Base-by-base conservation (phyloP, 306 rosid species). In the Crataegus laevigata region DNA sequence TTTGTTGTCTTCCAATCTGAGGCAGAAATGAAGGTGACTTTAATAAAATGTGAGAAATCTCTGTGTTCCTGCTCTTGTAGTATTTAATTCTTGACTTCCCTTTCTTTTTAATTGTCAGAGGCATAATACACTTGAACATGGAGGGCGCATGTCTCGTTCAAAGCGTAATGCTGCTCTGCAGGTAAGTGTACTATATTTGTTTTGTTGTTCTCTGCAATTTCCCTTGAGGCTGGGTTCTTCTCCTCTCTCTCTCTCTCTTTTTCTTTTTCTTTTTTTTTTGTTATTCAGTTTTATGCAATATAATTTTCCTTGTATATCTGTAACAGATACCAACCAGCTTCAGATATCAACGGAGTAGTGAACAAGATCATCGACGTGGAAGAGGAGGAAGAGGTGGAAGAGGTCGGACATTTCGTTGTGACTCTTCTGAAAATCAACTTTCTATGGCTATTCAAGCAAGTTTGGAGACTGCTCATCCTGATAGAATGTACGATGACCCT, bases 101-200 rank as follows among this genome's bases (percentile, higher is more conserved):
- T 45, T 24, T 24, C 50, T 75, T 80, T 52, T 79, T 82, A 47
- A 80, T 77, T 74, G 69, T 52, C 86, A 92, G 98, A 88, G 97
- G 82, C 99, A 96, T 66, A 92, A 90, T 81, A 70, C 98, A 74
- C 61, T 79, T 57, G 99, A 96, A 79, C 99, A 96, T 79, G 99
- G 96, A 64, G 99, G 99, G 72, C 89, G 88, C 13, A 87, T 96
- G 94, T 92, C 99, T 81, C 92, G 99, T 64, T 89, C 97, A 1
- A 87, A 89, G 87, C 98, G 98, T 28, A 92, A 90, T 80, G 99
- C 98, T 73, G 99, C 98, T 80, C 96, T 96, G 64, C 97, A 92
- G 97, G 99, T 42, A 71, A 45, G 69, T 52, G 66, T 52, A 36
- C 22, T n/a, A 54, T 29, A 54, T 29, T 61, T 57, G 32, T 67